Evolutionary conservation across 306 rosid genomes (phyloP).

Genomic region (Dicorynia guianensis): DNA sequence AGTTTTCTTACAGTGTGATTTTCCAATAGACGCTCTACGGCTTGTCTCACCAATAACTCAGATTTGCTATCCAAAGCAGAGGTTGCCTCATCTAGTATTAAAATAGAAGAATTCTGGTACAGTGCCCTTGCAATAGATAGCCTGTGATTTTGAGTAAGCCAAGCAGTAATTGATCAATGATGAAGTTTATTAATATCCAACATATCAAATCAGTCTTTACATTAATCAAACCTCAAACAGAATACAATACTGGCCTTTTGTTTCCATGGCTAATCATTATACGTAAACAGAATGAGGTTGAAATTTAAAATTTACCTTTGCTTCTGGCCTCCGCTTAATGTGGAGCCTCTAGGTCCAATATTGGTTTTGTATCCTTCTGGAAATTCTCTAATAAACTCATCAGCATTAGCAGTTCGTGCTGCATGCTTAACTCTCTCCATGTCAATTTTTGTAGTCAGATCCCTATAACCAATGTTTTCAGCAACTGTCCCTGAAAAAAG

Average conservation of each 20-base stretch:
- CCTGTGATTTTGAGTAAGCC: slow-evolving; percentile 54
- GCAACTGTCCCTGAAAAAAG: slow-evolving; percentile 90
- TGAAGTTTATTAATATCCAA: slow-evolving; percentile 1
- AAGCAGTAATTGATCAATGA: slow-evolving; percentile 12
- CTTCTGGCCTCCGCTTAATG: slow-evolving; percentile 92
- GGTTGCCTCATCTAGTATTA: slow-evolving; percentile 91
- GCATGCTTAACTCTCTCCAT: slow-evolving; percentile 73
- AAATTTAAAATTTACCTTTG: slow-evolving; percentile 66
- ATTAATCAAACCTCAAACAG: slow-evolving; percentile 15
- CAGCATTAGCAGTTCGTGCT: slow-evolving; percentile 84
- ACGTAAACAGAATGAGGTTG: slow-evolving; percentile 23
- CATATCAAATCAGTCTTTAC: slow-evolving; percentile 3
- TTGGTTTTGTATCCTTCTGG: slow-evolving; percentile 80
- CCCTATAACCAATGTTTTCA: slow-evolving; percentile 89
- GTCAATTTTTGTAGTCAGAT: slow-evolving; percentile 71
- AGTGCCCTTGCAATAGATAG: slow-evolving; percentile 89
- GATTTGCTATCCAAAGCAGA: slow-evolving; percentile 88
- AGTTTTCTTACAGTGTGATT: slow-evolving; percentile 72
- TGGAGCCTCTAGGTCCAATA: slow-evolving; percentile 91
- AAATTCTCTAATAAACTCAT: slow-evolving; percentile 75
- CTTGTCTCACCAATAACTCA: slow-evolving; percentile 80
- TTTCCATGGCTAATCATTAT: slow-evolving; percentile 7
- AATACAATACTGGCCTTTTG: slow-evolving; percentile 10
- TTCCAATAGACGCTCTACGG: slow-evolving; percentile 75
- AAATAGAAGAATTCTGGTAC: slow-evolving; percentile 75